Conservation (phyloP, 306 rosid species). For the Quillaja saponaria region DNA sequence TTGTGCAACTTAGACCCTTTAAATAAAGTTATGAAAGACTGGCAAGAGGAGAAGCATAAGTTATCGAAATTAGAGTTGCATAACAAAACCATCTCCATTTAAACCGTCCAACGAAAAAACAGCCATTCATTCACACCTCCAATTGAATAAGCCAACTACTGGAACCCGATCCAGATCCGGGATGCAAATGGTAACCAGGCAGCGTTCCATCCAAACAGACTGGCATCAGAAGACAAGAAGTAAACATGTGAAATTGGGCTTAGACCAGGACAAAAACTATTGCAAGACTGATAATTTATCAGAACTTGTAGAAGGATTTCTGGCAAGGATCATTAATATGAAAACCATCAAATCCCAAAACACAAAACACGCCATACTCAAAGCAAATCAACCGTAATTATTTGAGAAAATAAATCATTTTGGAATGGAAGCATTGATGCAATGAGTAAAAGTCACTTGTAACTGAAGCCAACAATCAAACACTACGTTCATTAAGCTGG, state of each 20-base stretch:
- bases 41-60: neutral
- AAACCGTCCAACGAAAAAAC: conserved; percentile 4
- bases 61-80: neutral
- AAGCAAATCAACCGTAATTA: no score
- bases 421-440: neutral
- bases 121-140: conserved; percentile 52
- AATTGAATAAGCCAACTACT: conserved; percentile 83
- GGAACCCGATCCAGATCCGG: conserved; percentile 70
- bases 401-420: no score
- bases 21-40: neutral
- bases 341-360: neutral
- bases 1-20: neutral
- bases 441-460: conserved; percentile 14
- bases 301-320: neutral
- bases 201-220: conserved; percentile 92
- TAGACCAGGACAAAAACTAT: neutral
- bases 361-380: neutral
- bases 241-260: neutral
- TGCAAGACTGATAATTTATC: neutral
- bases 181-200: conserved; percentile 85
- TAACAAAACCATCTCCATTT: neutral
- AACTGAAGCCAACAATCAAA: conserved; percentile 29
- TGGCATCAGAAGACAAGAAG: conserved; percentile 29
- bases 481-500: neutral
- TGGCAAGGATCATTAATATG: neutral